Evolutionary conservation across 371 early-diverging fungal genomes (phyloP).

Genomic region (Nematocida minor): DNA sequence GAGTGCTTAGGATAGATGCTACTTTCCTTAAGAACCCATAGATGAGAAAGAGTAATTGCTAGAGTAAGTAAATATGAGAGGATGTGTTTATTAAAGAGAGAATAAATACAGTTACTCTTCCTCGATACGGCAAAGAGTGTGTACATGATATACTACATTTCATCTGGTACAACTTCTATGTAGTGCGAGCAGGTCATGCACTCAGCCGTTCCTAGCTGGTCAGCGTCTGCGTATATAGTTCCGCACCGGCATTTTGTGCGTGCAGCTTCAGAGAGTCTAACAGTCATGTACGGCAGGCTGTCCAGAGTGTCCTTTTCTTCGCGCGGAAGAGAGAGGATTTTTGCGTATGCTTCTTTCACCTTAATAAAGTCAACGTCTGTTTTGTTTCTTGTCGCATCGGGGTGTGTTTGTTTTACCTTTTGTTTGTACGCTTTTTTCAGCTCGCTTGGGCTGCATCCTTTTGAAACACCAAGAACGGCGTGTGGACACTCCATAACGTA

Average conservation of each 20-base stretch:
- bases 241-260: slow-evolving; percentile 21
- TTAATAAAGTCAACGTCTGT: slow-evolving; percentile 4
- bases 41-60: too few species aligned
- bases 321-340: not conserved
- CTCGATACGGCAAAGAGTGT: too few species aligned
- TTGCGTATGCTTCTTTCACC: slow-evolving; percentile 7
- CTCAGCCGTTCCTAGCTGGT: not conserved
- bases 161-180: not conserved
- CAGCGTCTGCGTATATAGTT: not conserved
- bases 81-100: too few species aligned
- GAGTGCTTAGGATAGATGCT: too few species aligned
- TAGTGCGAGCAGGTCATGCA: slow-evolving; percentile 38
- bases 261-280: not conserved
- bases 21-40: too few species aligned
- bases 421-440: slow-evolving; percentile 82
- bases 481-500: slow-evolving; percentile 64
- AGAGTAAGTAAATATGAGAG: too few species aligned
- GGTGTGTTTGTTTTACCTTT: slow-evolving; percentile 74
- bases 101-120: too few species aligned
- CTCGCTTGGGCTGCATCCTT: slow-evolving; percentile 72
- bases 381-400: slow-evolving; percentile 66
- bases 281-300: slow-evolving; percentile 2
- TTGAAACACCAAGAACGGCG: slow-evolving; percentile 75
- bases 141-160: too few species aligned
- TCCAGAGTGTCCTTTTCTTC: not conserved